A percentile compares a stretch with the other conserved stretches of the same genome.
Conservation (phyloP, 768 basidiomycete species). For the Chalciporus pseudorubinellus region DNA sequence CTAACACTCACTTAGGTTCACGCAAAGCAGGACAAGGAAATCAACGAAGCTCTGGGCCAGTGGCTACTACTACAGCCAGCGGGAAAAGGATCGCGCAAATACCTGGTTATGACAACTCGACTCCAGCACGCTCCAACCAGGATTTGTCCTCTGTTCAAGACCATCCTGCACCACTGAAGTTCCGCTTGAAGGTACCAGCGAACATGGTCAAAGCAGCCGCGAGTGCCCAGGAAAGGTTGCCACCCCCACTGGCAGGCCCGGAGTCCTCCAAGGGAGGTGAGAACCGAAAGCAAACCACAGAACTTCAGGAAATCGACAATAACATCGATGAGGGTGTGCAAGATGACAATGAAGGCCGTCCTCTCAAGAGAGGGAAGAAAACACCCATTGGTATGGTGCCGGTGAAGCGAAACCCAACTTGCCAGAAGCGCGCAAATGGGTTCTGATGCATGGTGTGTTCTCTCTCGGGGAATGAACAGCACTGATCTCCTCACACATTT, state of each 20-base stretch:
- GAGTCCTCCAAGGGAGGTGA: background rate
- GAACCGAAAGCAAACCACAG: background rate
- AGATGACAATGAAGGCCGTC: background rate
- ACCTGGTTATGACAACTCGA: too few relatives aligned
- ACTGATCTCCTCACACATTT: background rate
- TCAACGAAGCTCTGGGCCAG: too few relatives aligned
- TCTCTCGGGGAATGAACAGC: too few relatives aligned
- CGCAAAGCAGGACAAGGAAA: background rate
- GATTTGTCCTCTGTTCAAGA: too few relatives aligned
- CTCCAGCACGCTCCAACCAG: too few relatives aligned
- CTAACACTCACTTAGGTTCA: background rate
- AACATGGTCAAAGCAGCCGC: background rate
- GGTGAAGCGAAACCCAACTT: background rate
- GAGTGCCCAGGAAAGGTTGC: background rate
- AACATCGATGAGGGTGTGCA: background rate
- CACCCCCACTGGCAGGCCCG: too few relatives aligned
- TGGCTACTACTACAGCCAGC: background rate
- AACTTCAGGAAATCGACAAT: background rate
- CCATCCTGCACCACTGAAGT: too few relatives aligned
- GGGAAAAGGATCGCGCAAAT: background rate
- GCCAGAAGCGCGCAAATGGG: slow-evolving; percentile 1
- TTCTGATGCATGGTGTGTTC: too few relatives aligned
- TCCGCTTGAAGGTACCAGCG: background rate
- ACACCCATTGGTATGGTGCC: background rate
- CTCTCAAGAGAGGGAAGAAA: background rate